Evolutionary conservation across 2,329 filamentous ascomycete genomes (phyloP).

Genomic region (Podosphaera aphanis): DNA sequence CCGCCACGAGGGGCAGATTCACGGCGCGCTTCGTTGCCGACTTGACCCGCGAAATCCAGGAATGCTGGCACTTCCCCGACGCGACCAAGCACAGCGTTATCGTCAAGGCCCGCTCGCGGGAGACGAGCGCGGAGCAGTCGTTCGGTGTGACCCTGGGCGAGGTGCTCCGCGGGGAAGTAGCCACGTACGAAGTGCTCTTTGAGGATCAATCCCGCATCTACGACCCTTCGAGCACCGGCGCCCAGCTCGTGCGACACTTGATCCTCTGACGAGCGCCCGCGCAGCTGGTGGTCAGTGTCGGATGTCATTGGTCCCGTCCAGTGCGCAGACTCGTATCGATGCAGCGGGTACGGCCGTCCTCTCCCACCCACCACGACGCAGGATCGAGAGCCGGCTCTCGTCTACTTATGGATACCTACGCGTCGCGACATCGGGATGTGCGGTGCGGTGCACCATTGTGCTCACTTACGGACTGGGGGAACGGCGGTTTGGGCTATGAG

Average conservation of each 20-base stretch:
- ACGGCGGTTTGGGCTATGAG: too few relatives aligned
- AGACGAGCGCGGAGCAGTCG: not conserved
- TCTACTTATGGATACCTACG: too few relatives aligned
- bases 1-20: slow-evolving; percentile 2
- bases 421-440: too few relatives aligned
- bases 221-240: not conserved
- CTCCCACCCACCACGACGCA: too few relatives aligned
- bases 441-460: too few relatives aligned
- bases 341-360: too few relatives aligned
- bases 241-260: not conserved
- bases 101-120: slow-evolving; percentile 2
- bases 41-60: slow-evolving; percentile 3
- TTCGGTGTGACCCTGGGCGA: not conserved
- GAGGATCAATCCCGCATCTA: not conserved
- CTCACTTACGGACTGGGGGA: too few relatives aligned
- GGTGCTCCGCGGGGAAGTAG: not conserved
- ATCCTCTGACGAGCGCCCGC: not conserved
- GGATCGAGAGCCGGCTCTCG: too few relatives aligned
- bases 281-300: too few relatives aligned
- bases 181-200: not conserved
- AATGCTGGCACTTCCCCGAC: slow-evolving; percentile 4
- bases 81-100: slow-evolving; percentile 1
- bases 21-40: slow-evolving; percentile 1
- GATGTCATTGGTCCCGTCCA: too few relatives aligned
- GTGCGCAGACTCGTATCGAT: too few relatives aligned